These are phyloP conservation scores for Seminavis robusta DNA, from an alignment of 108 stramenopile species.

Conservation along the genomic window DNA sequence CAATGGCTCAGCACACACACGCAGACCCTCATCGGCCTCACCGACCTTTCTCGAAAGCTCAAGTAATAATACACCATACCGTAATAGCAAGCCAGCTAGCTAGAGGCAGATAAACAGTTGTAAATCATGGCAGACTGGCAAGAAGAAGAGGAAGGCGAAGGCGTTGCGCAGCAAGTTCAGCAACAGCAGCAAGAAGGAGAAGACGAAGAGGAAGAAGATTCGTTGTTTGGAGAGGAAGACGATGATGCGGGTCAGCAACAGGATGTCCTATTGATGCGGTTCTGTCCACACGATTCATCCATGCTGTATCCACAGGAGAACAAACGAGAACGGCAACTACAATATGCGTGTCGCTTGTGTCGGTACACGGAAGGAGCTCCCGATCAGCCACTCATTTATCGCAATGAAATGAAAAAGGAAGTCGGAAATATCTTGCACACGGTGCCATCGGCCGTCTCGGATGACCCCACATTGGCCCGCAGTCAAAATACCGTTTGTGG, in stretches of 20 bases:
- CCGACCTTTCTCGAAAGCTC: too few relatives aligned
- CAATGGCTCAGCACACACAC: too few relatives aligned
- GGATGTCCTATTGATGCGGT: constrained; percentile 69
- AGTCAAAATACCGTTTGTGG: constrained; percentile 76
- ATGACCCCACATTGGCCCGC: constrained; percentile 89
- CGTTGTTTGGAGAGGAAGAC: constrained; percentile 49
- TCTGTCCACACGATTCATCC: constrained; percentile 89
- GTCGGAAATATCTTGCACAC: constrained; percentile 81
- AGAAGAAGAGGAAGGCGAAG: constrained; percentile 8
- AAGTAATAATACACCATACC: too few relatives aligned
- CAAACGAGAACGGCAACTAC: constrained; percentile 60
- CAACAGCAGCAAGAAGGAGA: constrained; percentile 47
- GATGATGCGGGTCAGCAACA: constrained; percentile 20
- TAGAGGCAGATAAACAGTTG: too few relatives aligned
- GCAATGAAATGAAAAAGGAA: constrained; percentile 80
- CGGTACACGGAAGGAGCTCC: constrained; percentile 67
- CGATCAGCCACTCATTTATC: constrained; percentile 71
- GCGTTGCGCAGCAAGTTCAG: constrained; percentile 18
- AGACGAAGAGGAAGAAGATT: constrained; percentile 63
- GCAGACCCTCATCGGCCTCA: too few relatives aligned
- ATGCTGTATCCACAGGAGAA: constrained; percentile 91
- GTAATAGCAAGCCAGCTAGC: too few relatives aligned
- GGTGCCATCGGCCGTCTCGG: constrained; percentile 73
- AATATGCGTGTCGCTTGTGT: constrained; percentile 84
- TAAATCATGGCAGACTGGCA: too few relatives aligned